Evolutionary conservation across 2,329 filamentous ascomycete genomes (phyloP).

Genomic region (Curvularia sp.): DNA sequence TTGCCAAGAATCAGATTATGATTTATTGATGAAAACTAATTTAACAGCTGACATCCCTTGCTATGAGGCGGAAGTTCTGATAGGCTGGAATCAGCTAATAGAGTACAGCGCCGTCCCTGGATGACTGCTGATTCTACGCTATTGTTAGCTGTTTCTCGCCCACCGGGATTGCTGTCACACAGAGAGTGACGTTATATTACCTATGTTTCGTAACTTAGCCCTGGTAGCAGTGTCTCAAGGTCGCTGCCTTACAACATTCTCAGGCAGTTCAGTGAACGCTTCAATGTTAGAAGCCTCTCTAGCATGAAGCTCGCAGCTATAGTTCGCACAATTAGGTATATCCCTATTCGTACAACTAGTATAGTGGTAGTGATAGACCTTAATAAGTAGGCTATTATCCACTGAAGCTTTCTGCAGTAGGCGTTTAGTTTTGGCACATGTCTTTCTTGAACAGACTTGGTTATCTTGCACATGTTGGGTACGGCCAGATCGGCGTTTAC

Average conservation of each 20-base stretch:
- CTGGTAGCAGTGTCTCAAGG: background rate
- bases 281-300: background rate
- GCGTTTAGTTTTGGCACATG: constrained; percentile 11
- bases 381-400: constrained; percentile 9
- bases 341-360: constrained; percentile 5
- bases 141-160: no score
- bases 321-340: constrained; percentile 7
- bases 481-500: constrained; percentile 9
- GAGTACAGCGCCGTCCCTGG: no score
- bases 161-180: no score
- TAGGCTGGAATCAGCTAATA: no score
- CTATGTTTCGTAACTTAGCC: background rate
- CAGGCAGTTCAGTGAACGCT: background rate
- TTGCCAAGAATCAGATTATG: background rate
- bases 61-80: no score
- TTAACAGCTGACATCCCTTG: no score
- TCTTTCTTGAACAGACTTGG: constrained; percentile 14
- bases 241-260: constrained; percentile 7
- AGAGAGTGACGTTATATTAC: no score
- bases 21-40: background rate
- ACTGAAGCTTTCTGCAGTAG: constrained; percentile 2
- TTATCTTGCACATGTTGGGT: constrained; percentile 2
- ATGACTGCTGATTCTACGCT: no score
- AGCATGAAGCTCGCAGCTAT: constrained; percentile 1
- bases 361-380: constrained; percentile 16